Evolutionary conservation across 192 early-diverging fungal genomes (phyloP).

Genomic region (Dissophora globulifera): DNA sequence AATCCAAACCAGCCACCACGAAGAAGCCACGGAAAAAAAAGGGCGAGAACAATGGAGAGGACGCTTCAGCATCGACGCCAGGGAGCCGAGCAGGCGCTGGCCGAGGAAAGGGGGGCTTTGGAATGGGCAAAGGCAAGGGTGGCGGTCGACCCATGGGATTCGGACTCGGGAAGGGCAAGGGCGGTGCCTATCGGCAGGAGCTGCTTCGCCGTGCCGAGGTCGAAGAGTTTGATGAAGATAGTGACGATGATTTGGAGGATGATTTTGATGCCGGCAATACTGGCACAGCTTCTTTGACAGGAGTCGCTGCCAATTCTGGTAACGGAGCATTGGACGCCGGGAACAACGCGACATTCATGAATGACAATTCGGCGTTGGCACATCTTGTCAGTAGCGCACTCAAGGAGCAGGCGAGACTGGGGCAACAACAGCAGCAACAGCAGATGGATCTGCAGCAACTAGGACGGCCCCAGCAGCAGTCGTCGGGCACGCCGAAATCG

Average conservation of each 20-base stretch:
- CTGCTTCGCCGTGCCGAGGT: slow-evolving; percentile 42
- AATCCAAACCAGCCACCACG: slow-evolving; percentile 19
- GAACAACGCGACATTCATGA: slow-evolving; percentile 11
- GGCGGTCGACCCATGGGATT: slow-evolving; percentile 37
- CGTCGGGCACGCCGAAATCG: background rate
- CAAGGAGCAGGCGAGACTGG: slow-evolving; percentile 21
- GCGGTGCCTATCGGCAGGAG: slow-evolving; percentile 47
- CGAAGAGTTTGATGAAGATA: slow-evolving; percentile 43
- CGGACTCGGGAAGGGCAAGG: slow-evolving; percentile 48
- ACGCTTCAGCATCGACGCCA: background rate
- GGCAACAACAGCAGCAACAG: slow-evolving; percentile 7
- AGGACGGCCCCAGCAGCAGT: slow-evolving; percentile 15
- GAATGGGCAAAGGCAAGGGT: slow-evolving; percentile 42
- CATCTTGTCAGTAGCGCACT: slow-evolving; percentile 38
- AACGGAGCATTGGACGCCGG: slow-evolving; percentile 7
- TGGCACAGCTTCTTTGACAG: background rate
- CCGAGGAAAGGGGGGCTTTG: slow-evolving; percentile 39
- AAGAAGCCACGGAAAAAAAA: slow-evolving; percentile 52
- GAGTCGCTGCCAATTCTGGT: background rate
- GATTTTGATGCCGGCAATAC: slow-evolving; percentile 3
- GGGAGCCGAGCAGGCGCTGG: slow-evolving; percentile 11
- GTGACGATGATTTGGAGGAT: slow-evolving; percentile 38
- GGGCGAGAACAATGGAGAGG: slow-evolving; percentile 15
- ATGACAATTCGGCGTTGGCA: slow-evolving; percentile 33
- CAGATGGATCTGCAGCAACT: slow-evolving; percentile 8